phyloP scores from a whole-genome alignment of 129 eudicot genomes.

The Sambucus nigra region DNA sequence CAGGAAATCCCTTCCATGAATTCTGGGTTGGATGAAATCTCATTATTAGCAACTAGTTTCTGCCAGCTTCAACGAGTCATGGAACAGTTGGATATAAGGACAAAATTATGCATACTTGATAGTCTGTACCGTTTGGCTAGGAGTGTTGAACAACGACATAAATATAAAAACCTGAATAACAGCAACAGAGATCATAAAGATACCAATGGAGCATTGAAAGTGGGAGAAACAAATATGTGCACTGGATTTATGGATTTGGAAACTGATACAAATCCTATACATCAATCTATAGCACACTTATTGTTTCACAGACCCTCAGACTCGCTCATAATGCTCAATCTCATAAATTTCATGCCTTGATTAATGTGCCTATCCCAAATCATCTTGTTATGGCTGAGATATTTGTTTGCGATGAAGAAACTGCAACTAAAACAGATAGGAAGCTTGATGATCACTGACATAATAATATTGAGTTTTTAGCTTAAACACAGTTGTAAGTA shows the following conservation, averaged over 20 bases:
- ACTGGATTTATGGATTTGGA: no score
- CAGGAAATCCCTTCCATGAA: no score
- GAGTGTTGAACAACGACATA: slow-evolving; percentile 78
- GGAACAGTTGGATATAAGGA: slow-evolving; percentile 76
- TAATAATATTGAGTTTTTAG: no score
- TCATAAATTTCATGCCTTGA: slow-evolving; percentile 23
- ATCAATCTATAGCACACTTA: no score
- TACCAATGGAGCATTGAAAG: slow-evolving; percentile 28
- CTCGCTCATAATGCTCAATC: slow-evolving; percentile 29
- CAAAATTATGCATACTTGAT: slow-evolving; percentile 84
- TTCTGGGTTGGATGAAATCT: no score
- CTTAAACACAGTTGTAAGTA: no score
- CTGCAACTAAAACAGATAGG: slow-evolving; percentile 28
- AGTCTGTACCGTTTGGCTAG: slow-evolving; percentile 87
- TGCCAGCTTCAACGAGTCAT: no score
- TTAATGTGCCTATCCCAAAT: slow-evolving; percentile 17
- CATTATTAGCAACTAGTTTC: no score
- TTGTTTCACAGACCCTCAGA: no score
- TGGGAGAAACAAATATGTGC: slow-evolving; percentile 41
- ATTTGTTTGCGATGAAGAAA: slow-evolving; percentile 31
- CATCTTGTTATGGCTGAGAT: slow-evolving; percentile 17
- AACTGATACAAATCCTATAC: no score
- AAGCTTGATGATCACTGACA: no score
- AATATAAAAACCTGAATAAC: slow-evolving; percentile 26
- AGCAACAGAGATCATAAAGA: slow-evolving; percentile 29